Percentiles rank a stretch among this genome's conserved stretches.
phyloP scores from a whole-genome alignment of 192 early-diverging fungal species.

The Funneliformis geosporum region DNA sequence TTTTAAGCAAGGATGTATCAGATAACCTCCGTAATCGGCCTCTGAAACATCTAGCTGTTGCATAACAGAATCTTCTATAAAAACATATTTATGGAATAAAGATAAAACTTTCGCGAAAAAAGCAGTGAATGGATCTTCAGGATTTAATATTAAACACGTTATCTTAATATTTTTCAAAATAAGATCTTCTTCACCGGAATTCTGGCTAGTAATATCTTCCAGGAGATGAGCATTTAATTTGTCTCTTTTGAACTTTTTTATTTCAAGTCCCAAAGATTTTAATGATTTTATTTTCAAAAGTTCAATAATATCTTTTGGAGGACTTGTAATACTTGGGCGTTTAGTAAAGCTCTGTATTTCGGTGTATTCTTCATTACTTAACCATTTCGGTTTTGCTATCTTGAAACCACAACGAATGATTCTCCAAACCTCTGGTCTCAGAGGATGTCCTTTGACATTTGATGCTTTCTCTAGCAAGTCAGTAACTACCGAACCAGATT shows the following conservation, averaged over 20 bases:
- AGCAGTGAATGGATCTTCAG: slow-evolving; percentile 26
- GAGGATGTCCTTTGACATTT: slow-evolving; percentile 18
- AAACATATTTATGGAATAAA: slow-evolving; percentile 32
- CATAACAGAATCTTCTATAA: slow-evolving; percentile 23
- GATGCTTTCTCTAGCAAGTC: slow-evolving; percentile 19
- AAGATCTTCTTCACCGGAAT: slow-evolving; percentile 7
- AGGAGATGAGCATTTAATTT: slow-evolving; percentile 15
- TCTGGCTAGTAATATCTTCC: slow-evolving; percentile 16
- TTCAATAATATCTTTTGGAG: slow-evolving; percentile 26
- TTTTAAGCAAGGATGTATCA: slow-evolving; percentile 28
- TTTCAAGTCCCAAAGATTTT: slow-evolving; percentile 26
- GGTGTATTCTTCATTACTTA: not conserved
- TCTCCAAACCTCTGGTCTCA: slow-evolving; percentile 27
- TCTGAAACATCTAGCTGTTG: slow-evolving; percentile 28
- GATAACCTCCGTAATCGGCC: slow-evolving; percentile 25
- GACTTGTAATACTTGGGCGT: slow-evolving; percentile 27
- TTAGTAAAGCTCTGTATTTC: slow-evolving; percentile 20
- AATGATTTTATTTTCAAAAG: slow-evolving; percentile 31
- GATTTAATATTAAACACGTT: slow-evolving; percentile 5
- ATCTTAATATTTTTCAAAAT: slow-evolving; percentile 19
- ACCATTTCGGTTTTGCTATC: slow-evolving; percentile 31
- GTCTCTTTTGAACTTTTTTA: slow-evolving; percentile 25
- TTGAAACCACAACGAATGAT: slow-evolving; percentile 4
- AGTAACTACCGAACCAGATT: slow-evolving; percentile 29
- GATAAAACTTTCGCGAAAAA: slow-evolving; percentile 26